Conservation (phyloP, 352 stramenopile species). For the Globisporangium takayamanum region DNA sequence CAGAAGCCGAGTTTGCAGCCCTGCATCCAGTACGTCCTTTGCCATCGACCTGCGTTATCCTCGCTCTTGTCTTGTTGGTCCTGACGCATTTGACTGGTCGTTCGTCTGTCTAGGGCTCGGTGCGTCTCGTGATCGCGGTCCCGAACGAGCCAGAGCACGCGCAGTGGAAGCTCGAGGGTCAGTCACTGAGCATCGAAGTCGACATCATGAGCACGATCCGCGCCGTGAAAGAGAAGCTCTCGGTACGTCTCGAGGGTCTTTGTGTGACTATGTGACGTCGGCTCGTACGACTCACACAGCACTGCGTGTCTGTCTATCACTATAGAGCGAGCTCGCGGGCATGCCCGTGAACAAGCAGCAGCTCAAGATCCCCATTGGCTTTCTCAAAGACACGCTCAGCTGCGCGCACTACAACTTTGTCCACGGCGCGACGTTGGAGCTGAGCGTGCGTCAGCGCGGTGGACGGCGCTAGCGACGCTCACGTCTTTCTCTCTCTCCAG, state of each 20-base stretch:
- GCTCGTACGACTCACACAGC: neutral
- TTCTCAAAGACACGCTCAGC: constrained; percentile 88
- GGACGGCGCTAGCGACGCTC: constrained; percentile 39
- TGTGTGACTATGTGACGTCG: neutral
- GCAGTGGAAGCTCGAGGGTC: constrained; percentile 92
- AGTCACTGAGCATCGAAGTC: constrained; percentile 86
- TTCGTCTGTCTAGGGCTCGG: constrained; percentile 34
- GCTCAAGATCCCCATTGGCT: constrained; percentile 88
- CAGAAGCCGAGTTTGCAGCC: constrained; percentile 73
- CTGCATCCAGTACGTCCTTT: constrained; percentile 53
- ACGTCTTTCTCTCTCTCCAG: too few species aligned
- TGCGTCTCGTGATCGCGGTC: constrained; percentile 70
- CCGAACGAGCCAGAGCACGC: constrained; percentile 86
- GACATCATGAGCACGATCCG: constrained; percentile 89
- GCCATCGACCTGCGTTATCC: constrained; percentile 9
- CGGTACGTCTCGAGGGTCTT: constrained; percentile 22
- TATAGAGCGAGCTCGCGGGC: constrained; percentile 62
- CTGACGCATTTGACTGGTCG: neutral
- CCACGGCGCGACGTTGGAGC: constrained; percentile 57
- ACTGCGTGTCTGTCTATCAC: neutral
- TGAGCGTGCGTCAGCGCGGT: constrained; percentile 77
- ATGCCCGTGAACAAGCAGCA: constrained; percentile 97
- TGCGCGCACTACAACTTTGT: constrained; percentile 87
- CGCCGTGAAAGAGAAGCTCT: constrained; percentile 88
- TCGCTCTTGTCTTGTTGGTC: constrained; percentile 1